A percentile compares a stretch with the other conserved stretches of the same genome.
Evolutionary conservation across 257 asterid species (phyloP).

Genomic region (Solanum medicagineum): DNA sequence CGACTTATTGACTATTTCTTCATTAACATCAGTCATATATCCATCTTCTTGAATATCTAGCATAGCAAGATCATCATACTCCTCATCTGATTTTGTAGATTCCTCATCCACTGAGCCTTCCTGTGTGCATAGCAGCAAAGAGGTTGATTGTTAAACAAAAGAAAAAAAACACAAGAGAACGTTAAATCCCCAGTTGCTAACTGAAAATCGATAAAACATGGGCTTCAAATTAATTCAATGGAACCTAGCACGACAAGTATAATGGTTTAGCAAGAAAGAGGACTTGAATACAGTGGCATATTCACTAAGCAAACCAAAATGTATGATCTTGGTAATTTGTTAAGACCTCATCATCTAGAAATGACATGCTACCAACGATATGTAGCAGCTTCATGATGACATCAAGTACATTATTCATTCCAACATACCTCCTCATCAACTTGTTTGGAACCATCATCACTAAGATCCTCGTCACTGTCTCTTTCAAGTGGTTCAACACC

Average conservation of each 20-base stretch:
- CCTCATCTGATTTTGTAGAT: constrained; percentile 69
- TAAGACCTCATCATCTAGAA: background rate
- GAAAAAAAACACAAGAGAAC: background rate
- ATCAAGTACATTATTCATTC: background rate
- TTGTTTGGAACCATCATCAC: constrained; percentile 32
- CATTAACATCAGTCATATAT: constrained; percentile 40
- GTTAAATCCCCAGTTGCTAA: background rate
- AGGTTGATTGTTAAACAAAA: background rate
- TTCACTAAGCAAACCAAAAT: background rate
- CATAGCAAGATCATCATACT: constrained; percentile 78
- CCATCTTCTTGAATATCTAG: constrained; percentile 40
- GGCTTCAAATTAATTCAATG: background rate
- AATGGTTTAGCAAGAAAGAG: background rate
- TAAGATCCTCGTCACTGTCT: constrained; percentile 83
- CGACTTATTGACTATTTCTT: constrained; percentile 7
- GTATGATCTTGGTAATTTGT: background rate
- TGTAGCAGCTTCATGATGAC: background rate
- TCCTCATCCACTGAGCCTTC: constrained; percentile 87
- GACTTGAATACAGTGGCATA: background rate
- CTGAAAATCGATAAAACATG: background rate
- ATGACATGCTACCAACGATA: background rate
- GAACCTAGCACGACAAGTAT: background rate
- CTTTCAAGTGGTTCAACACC: constrained; percentile 63
- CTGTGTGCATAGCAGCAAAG: constrained; percentile 17
- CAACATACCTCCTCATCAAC: constrained; percentile 12